A percentile compares a stretch with the other conserved stretches of the same genome.
These are phyloP conservation scores for Cystofilobasidium macerans DNA, from an alignment of 768 basidiomycete genomes.

Conservation along the genomic window DNA sequence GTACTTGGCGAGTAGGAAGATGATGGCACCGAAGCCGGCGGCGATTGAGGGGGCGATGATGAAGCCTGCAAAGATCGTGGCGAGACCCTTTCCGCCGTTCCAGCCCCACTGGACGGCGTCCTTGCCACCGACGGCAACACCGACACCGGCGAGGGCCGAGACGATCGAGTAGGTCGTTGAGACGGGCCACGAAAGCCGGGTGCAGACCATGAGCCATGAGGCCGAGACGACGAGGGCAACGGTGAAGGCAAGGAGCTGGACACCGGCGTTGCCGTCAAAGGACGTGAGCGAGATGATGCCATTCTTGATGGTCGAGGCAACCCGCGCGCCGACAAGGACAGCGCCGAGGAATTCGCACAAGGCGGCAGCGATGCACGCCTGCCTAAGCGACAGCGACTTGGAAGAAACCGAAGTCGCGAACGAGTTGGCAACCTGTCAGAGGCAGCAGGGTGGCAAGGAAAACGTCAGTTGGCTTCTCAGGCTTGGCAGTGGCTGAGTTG, in stretches of 20 bases:
- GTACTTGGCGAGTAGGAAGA: constrained; percentile 26
- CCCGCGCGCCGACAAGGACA: constrained; percentile 39
- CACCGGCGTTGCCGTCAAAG: constrained; percentile 39
- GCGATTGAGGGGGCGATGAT: constrained; percentile 30
- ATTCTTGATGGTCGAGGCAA: constrained; percentile 42
- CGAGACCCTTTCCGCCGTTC: constrained; percentile 39
- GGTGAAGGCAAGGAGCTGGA: constrained; percentile 30
- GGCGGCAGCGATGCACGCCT: constrained; percentile 39
- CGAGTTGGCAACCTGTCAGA: constrained; percentile 35
- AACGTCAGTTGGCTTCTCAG: background rate
- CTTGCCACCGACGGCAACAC: constrained; percentile 39
- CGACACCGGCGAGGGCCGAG: constrained; percentile 42
- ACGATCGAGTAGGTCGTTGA: constrained; percentile 44
- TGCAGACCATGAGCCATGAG: constrained; percentile 39
- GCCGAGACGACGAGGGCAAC: constrained; percentile 5
- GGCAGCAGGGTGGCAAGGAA: background rate
- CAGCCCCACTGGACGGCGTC: constrained; percentile 42
- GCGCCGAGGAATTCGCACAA: constrained; percentile 41
- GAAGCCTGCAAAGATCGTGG: constrained; percentile 30
- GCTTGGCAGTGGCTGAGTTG: background rate
- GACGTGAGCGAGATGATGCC: constrained; percentile 39
- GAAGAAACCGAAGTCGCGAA: constrained; percentile 41
- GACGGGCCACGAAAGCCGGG: constrained; percentile 39
- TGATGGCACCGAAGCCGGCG: constrained; percentile 7
- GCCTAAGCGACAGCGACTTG: constrained; percentile 39